Conservation (phyloP, 2,329 filamentous ascomycete genomes). For the Clonostachys sp. region DNA sequence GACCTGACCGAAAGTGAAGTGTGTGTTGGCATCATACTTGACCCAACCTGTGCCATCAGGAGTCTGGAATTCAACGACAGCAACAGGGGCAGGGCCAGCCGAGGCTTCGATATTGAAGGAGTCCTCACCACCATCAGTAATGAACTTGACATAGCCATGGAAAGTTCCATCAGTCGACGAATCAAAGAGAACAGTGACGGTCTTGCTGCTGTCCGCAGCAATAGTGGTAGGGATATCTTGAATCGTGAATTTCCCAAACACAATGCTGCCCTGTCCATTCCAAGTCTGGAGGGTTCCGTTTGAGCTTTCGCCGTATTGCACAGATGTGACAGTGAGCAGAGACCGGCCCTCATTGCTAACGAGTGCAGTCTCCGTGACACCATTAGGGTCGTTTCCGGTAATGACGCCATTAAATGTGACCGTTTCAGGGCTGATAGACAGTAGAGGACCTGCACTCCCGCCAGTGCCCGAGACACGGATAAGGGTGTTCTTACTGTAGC, state of each 20-base stretch:
- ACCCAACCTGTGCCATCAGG: slow-evolving; percentile 46
- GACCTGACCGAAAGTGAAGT: slow-evolving; percentile 53
- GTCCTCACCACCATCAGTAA: slow-evolving; percentile 41
- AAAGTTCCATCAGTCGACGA: slow-evolving; percentile 40
- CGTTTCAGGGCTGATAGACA: slow-evolving; percentile 40
- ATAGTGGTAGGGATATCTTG: slow-evolving; percentile 38
- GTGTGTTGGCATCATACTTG: slow-evolving; percentile 29
- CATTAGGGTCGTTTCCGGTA: slow-evolving; percentile 29
- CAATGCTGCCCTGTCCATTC: slow-evolving; percentile 24
- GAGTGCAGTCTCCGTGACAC: slow-evolving; percentile 34
- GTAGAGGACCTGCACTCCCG: slow-evolving; percentile 35
- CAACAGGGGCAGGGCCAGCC: slow-evolving; percentile 41
- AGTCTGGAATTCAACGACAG: slow-evolving; percentile 50
- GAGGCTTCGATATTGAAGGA: slow-evolving; percentile 42
- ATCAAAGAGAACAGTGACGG: slow-evolving; percentile 41
- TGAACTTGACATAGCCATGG: slow-evolving; percentile 39
- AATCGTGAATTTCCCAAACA: slow-evolving; percentile 43
- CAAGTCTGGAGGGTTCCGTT: slow-evolving; percentile 37
- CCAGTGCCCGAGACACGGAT: slow-evolving; percentile 44
- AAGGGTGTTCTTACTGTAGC: slow-evolving; percentile 40
- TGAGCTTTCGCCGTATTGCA: slow-evolving; percentile 33
- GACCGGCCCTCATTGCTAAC: slow-evolving; percentile 45
- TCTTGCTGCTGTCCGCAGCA: slow-evolving; percentile 25
- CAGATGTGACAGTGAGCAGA: slow-evolving; percentile 32
- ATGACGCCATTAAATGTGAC: slow-evolving; percentile 46